Base-by-base conservation (phyloP, 164 flowering plant genomes). In the Kalanchoe fedtschenkoi region DNA sequence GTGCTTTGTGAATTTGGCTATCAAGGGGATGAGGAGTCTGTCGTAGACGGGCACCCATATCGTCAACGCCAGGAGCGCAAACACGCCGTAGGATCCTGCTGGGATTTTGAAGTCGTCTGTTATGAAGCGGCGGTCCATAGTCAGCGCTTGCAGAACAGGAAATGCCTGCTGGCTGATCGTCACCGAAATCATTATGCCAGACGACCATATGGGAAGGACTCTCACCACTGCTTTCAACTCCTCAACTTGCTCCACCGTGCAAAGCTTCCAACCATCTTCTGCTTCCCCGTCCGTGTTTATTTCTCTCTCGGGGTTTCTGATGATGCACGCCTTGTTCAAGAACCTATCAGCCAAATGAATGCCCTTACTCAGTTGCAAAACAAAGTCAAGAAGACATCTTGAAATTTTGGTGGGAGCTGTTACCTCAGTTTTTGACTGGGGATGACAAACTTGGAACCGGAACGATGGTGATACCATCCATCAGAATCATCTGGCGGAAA, bases 381-480 rank as follows among this genome's bases (percentile, higher is more conserved):
- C 55, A 19, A 2, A 15, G 1, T 5, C 10, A 17, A 47, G n/a
- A 19, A 47, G 7, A 17, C 6, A 24, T 29, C 7, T 55, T 39
- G 2, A 57, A 14, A 4, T 30, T 57, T 30, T 14, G 1, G 14
- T n/a, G 24, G 55, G 17, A n/a, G n/a, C n/a, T n/a, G 5, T 6
- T 77, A 82, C 91, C 84, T 79, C 47, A 81, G 56, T 28, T 67
- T 73, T 1, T 69, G 51, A n/a, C 86, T 54, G 15, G 86, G 87
- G 15, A 53, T 56, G 15, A 61, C 34, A 32, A 74, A 58, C 21
- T 21, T 24, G 0, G 58, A 68, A 10, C 78, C 71, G 14, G 62
- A 78, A 22, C 71, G 61, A 28, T 67, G 78, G 62, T 70, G 65
- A 58, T 75, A 76, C 67, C 56, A 28, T 5, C 62, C 75, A 41